Conservation (phyloP, 768 basidiomycete species). For the Tubosaeta sp. region DNA sequence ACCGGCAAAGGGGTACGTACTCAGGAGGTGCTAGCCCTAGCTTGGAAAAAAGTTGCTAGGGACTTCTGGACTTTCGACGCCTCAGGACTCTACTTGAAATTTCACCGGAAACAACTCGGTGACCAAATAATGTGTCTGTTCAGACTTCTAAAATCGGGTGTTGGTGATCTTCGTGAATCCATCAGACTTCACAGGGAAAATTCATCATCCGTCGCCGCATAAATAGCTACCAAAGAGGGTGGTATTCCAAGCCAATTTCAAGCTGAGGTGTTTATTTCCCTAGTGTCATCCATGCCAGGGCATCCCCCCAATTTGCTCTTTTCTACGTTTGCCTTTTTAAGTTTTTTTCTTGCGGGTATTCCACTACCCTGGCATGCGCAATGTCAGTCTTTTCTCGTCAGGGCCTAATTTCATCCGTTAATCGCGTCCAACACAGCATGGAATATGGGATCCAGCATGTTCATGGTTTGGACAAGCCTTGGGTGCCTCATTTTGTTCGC, state of each 20-base stretch:
- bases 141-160: no score
- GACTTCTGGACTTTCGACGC: no score
- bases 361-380: constrained; percentile 55
- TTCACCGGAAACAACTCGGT: no score
- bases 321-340: constrained; percentile 31
- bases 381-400: neutral
- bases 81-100: no score
- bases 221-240: neutral
- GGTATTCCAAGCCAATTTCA: neutral
- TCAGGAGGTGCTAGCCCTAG: no score
- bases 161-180: no score
- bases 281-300: neutral
- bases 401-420: neutral
- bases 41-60: no score
- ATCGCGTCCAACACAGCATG: constrained; percentile 13
- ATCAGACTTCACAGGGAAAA: neutral
- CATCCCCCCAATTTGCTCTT: constrained; percentile 7
- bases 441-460: constrained; percentile 32
- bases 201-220: neutral
- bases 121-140: no score
- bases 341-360: constrained; percentile 37
- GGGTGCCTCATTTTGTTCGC: constrained; percentile 29
- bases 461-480: constrained; percentile 31
- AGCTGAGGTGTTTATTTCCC: neutral
- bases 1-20: no score